Evolutionary conservation across 2,329 filamentous ascomycete genomes (phyloP).

Genomic region (Paraphoma chrysanthemicola): DNA sequence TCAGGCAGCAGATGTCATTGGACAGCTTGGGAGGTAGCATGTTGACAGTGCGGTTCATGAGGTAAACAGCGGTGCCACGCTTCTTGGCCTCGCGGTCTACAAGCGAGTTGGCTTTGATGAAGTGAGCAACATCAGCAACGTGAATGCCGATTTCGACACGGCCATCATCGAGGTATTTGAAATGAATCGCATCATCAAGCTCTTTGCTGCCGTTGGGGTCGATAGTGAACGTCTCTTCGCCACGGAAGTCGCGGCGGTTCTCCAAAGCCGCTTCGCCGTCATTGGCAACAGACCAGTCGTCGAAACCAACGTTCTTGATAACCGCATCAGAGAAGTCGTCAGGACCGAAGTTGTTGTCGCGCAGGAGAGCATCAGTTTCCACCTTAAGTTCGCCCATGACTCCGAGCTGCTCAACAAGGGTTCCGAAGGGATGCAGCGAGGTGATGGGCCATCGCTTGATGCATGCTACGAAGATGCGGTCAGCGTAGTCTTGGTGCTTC

Average conservation of each 20-base stretch:
- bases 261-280: slow-evolving; percentile 79
- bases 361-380: slow-evolving; percentile 93
- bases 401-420: slow-evolving; percentile 93
- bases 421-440: slow-evolving; percentile 98
- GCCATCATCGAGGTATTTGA: slow-evolving; percentile 83
- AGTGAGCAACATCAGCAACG: slow-evolving; percentile 93
- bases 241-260: slow-evolving; percentile 86
- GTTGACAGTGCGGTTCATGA: slow-evolving; percentile 87
- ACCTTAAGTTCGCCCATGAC: slow-evolving; percentile 98
- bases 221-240: slow-evolving; percentile 88
- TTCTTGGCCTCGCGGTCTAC: slow-evolving; percentile 98
- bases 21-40: slow-evolving; percentile 88
- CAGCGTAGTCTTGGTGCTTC: slow-evolving; percentile 96
- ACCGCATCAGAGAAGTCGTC: slow-evolving; percentile 98
- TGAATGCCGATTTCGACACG: slow-evolving; percentile 94
- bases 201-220: slow-evolving; percentile 88
- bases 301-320: slow-evolving; percentile 86
- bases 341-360: slow-evolving; percentile 98
- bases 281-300: slow-evolving; percentile 86
- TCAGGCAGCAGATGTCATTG: slow-evolving; percentile 84
- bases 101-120: slow-evolving; percentile 93
- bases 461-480: slow-evolving; percentile 97
- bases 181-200: slow-evolving; percentile 89
- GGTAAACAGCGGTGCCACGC: slow-evolving; percentile 92
- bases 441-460: slow-evolving; percentile 99